These are phyloP conservation scores for Periconia sp. DNA, from an alignment of 2,329 filamentous ascomycete species.

Conservation along the genomic window DNA sequence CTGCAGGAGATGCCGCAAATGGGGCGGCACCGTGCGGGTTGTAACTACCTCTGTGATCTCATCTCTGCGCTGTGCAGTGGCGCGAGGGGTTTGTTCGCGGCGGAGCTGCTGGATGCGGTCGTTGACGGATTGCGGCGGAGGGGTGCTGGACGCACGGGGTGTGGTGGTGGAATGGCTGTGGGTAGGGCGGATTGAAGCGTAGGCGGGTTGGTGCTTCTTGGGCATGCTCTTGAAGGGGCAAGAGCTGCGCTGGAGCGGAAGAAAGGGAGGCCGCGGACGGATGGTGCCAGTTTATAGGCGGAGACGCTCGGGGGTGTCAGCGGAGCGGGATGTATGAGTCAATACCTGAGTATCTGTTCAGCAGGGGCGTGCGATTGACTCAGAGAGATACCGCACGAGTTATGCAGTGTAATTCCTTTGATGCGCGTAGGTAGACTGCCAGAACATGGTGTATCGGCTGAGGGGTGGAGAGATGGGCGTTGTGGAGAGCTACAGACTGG, in stretches of 20 bases:
- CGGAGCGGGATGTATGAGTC: background rate
- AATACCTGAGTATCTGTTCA: background rate
- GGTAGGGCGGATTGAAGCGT: constrained; percentile 44
- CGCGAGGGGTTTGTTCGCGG: constrained; percentile 43
- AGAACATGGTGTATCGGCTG: no score
- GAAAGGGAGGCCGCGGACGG: background rate
- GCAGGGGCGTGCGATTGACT: no score
- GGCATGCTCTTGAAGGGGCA: constrained; percentile 41
- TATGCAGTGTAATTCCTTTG: no score
- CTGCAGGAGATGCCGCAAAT: constrained; percentile 47
- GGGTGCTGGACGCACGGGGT: constrained; percentile 12
- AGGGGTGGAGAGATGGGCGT: no score
- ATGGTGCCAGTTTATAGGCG: background rate
- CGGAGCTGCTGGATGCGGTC: constrained; percentile 51
- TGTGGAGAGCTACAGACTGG: no score
- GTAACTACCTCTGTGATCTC: constrained; percentile 46
- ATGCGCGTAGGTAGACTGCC: no score
- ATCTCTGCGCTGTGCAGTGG: constrained; percentile 47
- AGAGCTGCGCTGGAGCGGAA: background rate
- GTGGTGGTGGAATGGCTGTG: background rate
- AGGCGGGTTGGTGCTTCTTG: constrained; percentile 49
- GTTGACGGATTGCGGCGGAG: constrained; percentile 43
- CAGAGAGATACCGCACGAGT: no score
- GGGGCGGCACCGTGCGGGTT: constrained; percentile 48
- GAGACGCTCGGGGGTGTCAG: background rate